Conservation (phyloP, 768 basidiomycete species). For the Trametes gibbosa region DNA sequence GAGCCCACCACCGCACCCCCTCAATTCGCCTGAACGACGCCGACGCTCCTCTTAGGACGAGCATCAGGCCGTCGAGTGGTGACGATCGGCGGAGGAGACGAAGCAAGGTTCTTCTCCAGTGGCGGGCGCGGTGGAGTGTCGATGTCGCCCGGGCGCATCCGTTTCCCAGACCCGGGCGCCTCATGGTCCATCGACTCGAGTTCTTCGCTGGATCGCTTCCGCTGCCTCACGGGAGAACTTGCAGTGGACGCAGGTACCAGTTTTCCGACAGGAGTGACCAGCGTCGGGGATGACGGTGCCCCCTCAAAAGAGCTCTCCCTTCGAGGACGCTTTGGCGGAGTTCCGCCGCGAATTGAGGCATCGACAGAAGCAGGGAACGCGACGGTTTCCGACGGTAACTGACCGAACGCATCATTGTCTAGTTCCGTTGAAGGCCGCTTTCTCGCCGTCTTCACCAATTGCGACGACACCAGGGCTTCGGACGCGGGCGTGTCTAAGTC, state of each 20-base stretch:
- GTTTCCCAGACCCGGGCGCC: constrained; percentile 3
- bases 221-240: constrained; percentile 16
- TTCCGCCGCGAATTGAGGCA: constrained; percentile 21
- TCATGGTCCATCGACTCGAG: constrained; percentile 21
- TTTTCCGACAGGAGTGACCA: background rate
- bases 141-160: constrained; percentile 9
- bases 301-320: constrained; percentile 20
- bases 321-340: constrained; percentile 43
- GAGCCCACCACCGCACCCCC: background rate
- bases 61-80: background rate
- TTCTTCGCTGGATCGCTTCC: constrained; percentile 30
- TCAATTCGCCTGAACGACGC: constrained; percentile 1
- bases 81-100: background rate
- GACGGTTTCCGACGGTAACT: background rate
- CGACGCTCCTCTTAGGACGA: background rate
- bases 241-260: background rate
- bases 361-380: background rate
- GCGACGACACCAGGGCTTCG: background rate
- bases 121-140: background rate
- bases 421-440: constrained; percentile 40
- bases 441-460: constrained; percentile 1
- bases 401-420: constrained; percentile 27
- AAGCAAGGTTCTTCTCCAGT: background rate
- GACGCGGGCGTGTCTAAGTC: constrained; percentile 14
- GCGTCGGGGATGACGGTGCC: constrained; percentile 3